Base-by-base conservation (phyloP, 78 protist species). In the Dictyostelium capitatum region DNA sequence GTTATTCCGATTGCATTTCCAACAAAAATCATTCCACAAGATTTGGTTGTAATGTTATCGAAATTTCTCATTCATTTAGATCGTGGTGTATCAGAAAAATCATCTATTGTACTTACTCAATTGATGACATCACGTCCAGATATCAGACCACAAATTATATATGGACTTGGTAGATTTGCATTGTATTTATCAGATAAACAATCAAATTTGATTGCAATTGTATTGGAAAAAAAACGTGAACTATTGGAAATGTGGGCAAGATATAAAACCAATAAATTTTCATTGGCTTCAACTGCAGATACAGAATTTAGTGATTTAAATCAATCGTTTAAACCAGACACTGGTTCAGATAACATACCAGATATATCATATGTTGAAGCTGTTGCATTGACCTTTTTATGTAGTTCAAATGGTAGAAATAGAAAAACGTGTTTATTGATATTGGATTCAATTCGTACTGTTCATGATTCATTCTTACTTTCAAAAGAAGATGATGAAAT, bases 21-120 rank as follows among this genome's bases (percentile, higher is more conserved):
- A n/a, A n/a, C 65, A 0, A 69, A 37, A 12, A 46, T 77, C 11
- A 30, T 62, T 14, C 70, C 57, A 10, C 70, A 82, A 23, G 95
- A 91, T 19, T 57, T 91, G 50, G 89, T 91, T 7, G 15, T 62
- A 1, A 77, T 81, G 90, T 56, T 91, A 7, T 77, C 90, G 1
- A 91, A 73, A 69, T 82, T 81, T 59, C 28, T 91, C n/a, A 91
- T 83, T 43, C 95, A 91, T 62, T 32, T 81, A n/a, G 95, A 91
- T 56, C 79, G 77, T n/a, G 84, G 90, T n/a, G 87, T 91, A 7
- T 28, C 90, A 43, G 91, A 77, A n/a, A 83, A 82, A 57, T 47
- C 95, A 9, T 82, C 90, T 0, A 62, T 67, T 8, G 95, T 83
- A 5, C 64, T 91, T 6, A 80, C 95, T 3, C 89, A 83, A 74